Percentiles rank a stretch among this genome's conserved stretches.
Evolutionary conservation across 495 filamentous ascomycete genomes (phyloP).

Genomic region (Podospora fimiseda): DNA sequence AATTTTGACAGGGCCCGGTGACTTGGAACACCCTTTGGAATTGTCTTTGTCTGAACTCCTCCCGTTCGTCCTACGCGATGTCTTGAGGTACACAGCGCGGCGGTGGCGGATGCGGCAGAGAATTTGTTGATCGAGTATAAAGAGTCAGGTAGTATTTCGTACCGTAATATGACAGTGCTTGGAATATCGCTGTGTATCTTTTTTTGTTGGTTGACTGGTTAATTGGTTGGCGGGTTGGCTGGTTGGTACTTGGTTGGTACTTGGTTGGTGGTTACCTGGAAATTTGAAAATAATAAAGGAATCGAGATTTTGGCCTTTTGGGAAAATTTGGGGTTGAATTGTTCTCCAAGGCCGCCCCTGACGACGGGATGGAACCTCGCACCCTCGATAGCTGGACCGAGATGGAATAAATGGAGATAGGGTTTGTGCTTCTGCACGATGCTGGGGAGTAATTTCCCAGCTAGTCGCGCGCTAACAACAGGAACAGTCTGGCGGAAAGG

Average conservation of each 20-base stretch:
- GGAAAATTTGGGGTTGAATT: background rate
- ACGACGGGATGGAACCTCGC: slow-evolving; percentile 3
- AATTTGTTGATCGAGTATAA: too few relatives aligned
- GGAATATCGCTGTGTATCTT: background rate
- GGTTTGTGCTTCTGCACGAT: too few relatives aligned
- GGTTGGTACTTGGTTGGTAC: too few relatives aligned
- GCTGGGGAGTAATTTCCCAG: slow-evolving; percentile 19
- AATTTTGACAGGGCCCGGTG: slow-evolving; percentile 8
- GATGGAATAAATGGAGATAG: background rate
- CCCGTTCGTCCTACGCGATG: background rate
- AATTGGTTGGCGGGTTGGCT: too few relatives aligned
- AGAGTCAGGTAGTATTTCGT: background rate
- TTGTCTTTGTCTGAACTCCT: background rate
- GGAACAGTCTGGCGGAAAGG: slow-evolving; percentile 17
- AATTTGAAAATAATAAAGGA: too few relatives aligned
- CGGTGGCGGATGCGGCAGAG: too few relatives aligned
- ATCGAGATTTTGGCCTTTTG: background rate
- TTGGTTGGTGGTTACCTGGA: too few relatives aligned
- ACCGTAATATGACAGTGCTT: background rate
- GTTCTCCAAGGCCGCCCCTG: background rate
- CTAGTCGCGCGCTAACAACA: slow-evolving; percentile 33
- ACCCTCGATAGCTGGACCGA: background rate
- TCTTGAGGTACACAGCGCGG: background rate
- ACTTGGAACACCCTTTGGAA: slow-evolving; percentile 3
- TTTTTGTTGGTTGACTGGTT: background rate